Conservation (phyloP, 306 rosid species). For the cucumber (Cucumis sativus) region Cucumber_9930_V3 NC_026656.2:6137001-6137500, state of each 20-base stretch:
- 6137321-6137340: not conserved
- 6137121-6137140: slow-evolving; percentile 81
- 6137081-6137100: slow-evolving; percentile 6
- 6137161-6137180: slow-evolving; percentile 60
- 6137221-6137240: slow-evolving; percentile 67
- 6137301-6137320: not conserved
- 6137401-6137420: slow-evolving; percentile 56
- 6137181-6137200: slow-evolving; percentile 75
- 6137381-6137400: slow-evolving; percentile 59
- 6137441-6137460: slow-evolving; percentile 80
- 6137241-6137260: slow-evolving; percentile 82
- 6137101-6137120: slow-evolving; percentile 83
- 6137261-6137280: slow-evolving; percentile 90
- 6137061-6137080: not conserved
- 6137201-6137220: slow-evolving; percentile 52
- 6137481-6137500: slow-evolving; percentile 44
- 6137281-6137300: not conserved
- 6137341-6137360: not conserved
- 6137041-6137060: not conserved
- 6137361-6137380: slow-evolving; percentile 32
- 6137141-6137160: slow-evolving; percentile 56
- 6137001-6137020: slow-evolving; percentile 47
- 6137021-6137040: slow-evolving; percentile 8
- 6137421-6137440: slow-evolving; percentile 42
- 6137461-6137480: slow-evolving; percentile 62